Evolutionary conservation across 805 yeast genomes (phyloP).

Genomic region (Saccharomyces mikatae): DNA sequence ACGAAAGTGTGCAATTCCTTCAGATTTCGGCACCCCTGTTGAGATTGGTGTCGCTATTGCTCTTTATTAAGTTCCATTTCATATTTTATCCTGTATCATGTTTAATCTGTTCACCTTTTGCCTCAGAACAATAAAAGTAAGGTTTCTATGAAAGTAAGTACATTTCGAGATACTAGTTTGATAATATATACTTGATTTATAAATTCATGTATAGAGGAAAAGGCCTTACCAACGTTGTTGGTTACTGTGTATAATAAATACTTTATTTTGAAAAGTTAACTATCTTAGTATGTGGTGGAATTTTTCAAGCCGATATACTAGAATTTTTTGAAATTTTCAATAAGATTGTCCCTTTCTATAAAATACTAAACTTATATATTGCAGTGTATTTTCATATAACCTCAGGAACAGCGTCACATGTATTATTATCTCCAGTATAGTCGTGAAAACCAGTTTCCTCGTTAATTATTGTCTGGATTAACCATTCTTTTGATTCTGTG

Average conservation of each 20-base stretch:
- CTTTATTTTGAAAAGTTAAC: neutral
- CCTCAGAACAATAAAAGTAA: neutral
- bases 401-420: neutral
- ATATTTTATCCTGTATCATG: neutral
- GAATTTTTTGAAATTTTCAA: neutral
- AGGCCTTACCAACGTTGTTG: neutral
- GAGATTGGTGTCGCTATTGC: neutral
- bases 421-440: neutral
- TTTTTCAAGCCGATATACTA: neutral
- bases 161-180: neutral
- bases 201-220: neutral
- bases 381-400: neutral
- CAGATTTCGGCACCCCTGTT: neutral
- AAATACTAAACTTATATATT: neutral
- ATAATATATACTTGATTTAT: slow-evolving; percentile 1
- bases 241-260: neutral
- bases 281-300: neutral
- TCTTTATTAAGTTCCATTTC: neutral
- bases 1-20: neutral
- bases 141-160: neutral
- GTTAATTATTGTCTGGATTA: slow-evolving; percentile 26
- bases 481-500: slow-evolving; percentile 29
- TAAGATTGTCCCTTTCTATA: neutral
- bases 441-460: slow-evolving; percentile 11
- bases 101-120: neutral